These are phyloP conservation scores for Dicorynia guianensis DNA, from an alignment of 306 rosid species.

Conservation along the genomic window DNA sequence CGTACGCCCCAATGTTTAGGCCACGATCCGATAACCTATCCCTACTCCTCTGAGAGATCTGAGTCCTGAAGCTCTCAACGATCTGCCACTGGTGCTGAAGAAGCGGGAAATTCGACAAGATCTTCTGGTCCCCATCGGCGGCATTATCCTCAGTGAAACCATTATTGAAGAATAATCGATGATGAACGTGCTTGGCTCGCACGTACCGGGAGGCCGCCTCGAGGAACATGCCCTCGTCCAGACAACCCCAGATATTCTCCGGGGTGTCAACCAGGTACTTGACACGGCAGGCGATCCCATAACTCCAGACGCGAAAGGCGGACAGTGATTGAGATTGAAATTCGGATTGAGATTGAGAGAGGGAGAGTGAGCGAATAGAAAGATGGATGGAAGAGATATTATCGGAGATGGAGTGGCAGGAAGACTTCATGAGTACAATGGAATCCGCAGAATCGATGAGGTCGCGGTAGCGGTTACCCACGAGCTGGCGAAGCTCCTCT, in stretches of 20 bases:
- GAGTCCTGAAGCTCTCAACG: constrained; percentile 86
- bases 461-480: constrained; percentile 94
- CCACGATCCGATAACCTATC: constrained; percentile 81
- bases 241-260: constrained; percentile 96
- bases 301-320: constrained; percentile 60
- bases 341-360: constrained; percentile 42
- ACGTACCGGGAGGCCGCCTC: constrained; percentile 85
- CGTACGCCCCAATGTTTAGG: constrained; percentile 63
- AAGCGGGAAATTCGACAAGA: constrained; percentile 76
- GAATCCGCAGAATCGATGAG: constrained; percentile 98
- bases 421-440: constrained; percentile 81
- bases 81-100: constrained; percentile 99
- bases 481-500: constrained; percentile 98
- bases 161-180: constrained; percentile 34
- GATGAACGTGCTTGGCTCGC: constrained; percentile 85
- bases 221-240: constrained; percentile 92
- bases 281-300: constrained; percentile 84
- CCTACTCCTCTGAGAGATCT: constrained; percentile 94
- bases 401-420: constrained; percentile 67
- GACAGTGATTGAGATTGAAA: constrained; percentile 43
- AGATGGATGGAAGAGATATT: constrained; percentile 71
- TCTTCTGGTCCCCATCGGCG: constrained; percentile 47
- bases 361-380: constrained; percentile 69
- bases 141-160: constrained; percentile 14
- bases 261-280: constrained; percentile 95